phyloP scores from a whole-genome alignment of 768 basidiomycete species.

The Imleria badia region DNA sequence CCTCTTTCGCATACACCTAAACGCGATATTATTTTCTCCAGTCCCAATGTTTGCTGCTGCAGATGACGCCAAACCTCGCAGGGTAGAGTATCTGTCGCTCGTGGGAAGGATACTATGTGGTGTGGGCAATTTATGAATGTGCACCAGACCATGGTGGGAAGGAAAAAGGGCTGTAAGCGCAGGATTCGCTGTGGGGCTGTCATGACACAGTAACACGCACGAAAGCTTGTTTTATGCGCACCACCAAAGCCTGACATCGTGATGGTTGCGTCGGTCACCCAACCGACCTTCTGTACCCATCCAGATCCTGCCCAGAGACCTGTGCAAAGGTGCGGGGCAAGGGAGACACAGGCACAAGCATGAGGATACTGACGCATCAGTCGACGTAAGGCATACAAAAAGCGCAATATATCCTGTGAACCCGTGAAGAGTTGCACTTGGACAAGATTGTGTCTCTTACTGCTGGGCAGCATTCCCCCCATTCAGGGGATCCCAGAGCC shows the following conservation, averaged over 20 bases:
- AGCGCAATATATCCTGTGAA: slow-evolving; percentile 63
- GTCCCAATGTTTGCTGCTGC: slow-evolving; percentile 52
- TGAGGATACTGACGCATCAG: slow-evolving; percentile 56
- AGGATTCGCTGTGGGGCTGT: slow-evolving; percentile 61
- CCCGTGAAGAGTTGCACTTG: slow-evolving; percentile 1
- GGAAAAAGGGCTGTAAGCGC: slow-evolving; percentile 72
- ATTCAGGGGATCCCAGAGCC: slow-evolving; percentile 58
- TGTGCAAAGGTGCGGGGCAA: slow-evolving; percentile 62
- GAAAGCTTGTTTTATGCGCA: slow-evolving; percentile 35
- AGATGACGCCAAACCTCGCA: slow-evolving; percentile 74
- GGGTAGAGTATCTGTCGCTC: slow-evolving; percentile 77
- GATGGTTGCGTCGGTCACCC: slow-evolving; percentile 75
- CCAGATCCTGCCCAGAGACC: slow-evolving; percentile 61
- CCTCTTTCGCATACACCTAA: slow-evolving; percentile 86
- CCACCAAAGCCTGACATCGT: slow-evolving; percentile 79
- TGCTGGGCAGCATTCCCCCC: slow-evolving; percentile 62
- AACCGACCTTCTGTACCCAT: slow-evolving; percentile 78
- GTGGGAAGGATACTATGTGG: slow-evolving; percentile 72
- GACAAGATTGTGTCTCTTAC: slow-evolving; percentile 38
- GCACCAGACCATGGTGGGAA: slow-evolving; percentile 82
- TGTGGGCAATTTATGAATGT: slow-evolving; percentile 73
- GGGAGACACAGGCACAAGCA: slow-evolving; percentile 65
- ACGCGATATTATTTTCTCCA: slow-evolving; percentile 96
- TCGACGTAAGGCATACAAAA: slow-evolving; percentile 67
- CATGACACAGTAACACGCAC: slow-evolving; percentile 3